These are phyloP conservation scores for Dissophora ornata DNA, from an alignment of 192 early-diverging fungal genomes.

Conservation along the genomic window DNA sequence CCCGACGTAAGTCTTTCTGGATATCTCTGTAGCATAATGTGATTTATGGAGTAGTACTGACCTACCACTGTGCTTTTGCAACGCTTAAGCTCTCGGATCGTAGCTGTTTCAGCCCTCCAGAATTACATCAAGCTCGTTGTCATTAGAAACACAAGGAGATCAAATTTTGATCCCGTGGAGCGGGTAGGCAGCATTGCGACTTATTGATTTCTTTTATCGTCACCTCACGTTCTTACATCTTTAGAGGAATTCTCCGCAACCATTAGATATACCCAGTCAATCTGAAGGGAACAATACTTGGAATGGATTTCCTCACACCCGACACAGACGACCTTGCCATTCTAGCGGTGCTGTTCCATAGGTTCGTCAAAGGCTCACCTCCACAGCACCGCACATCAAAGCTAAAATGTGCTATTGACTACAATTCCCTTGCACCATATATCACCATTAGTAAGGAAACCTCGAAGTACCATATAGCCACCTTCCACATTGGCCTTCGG, in stretches of 20 bases:
- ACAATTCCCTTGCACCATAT: too few relatives aligned
- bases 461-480: conserved; percentile 28
- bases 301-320: conserved; percentile 39
- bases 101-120: conserved; percentile 40
- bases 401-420: neutral
- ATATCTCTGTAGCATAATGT: too few relatives aligned
- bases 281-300: conserved; percentile 32
- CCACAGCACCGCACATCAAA: neutral
- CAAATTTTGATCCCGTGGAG: conserved; percentile 33
- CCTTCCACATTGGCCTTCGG: conserved; percentile 32
- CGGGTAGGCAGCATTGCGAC: conserved; percentile 14
- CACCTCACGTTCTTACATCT: neutral
- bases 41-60: too few relatives aligned
- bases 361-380: conserved; percentile 26
- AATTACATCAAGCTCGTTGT: conserved; percentile 29
- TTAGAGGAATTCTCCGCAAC: neutral
- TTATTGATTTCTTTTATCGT: neutral
- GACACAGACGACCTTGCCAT: conserved; percentile 26
- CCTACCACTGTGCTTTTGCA: too few relatives aligned
- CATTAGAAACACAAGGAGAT: conserved; percentile 17
- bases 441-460: conserved; percentile 10
- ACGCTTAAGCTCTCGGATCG: conserved; percentile 7
- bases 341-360: conserved; percentile 33
- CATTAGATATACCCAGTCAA: conserved; percentile 25
- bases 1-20: conserved; percentile 19